Percentiles rank a stretch among this genome's conserved stretches.
phyloP scores from a whole-genome alignment of 352 stramenopile genomes.

The Globisporangium heterothallicum region DNA sequence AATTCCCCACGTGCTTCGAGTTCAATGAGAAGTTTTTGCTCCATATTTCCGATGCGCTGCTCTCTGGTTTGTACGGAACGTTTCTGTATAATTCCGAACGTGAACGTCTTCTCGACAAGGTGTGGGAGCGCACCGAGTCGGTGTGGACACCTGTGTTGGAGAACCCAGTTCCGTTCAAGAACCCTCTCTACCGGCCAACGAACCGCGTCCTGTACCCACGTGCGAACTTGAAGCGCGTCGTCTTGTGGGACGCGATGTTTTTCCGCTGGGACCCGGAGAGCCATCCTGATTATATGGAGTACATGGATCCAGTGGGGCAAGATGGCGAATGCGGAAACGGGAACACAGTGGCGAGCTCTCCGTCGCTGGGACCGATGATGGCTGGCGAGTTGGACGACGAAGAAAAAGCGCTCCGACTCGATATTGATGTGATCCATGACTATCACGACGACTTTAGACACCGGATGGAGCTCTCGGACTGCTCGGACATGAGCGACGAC shows the following conservation, averaged over 20 bases:
- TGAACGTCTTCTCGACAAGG: slow-evolving; percentile 75
- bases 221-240: slow-evolving; percentile 83
- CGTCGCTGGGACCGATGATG: slow-evolving; percentile 36
- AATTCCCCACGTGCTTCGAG: slow-evolving; percentile 86
- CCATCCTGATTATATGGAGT: slow-evolving; percentile 85
- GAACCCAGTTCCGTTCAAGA: slow-evolving; percentile 56
- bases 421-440: slow-evolving; percentile 82
- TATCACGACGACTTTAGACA: slow-evolving; percentile 63
- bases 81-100: slow-evolving; percentile 86
- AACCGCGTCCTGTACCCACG: slow-evolving; percentile 80
- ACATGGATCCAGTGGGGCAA: slow-evolving; percentile 58
- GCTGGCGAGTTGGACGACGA: slow-evolving; percentile 40
- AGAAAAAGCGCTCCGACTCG: slow-evolving; percentile 59
- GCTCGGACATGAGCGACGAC: slow-evolving; percentile 80
- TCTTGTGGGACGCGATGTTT: slow-evolving; percentile 84
- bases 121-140: slow-evolving; percentile 82
- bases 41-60: slow-evolving; percentile 72
- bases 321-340: slow-evolving; percentile 27
- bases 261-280: slow-evolving; percentile 84
- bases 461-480: slow-evolving; percentile 62
- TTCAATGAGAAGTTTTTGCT: slow-evolving; percentile 87
- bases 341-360: slow-evolving; percentile 21
- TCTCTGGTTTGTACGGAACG: slow-evolving; percentile 74
- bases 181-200: slow-evolving; percentile 69
- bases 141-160: slow-evolving; percentile 81